These are phyloP conservation scores for Aspergillus vadensis DNA, from an alignment of 2,329 filamentous ascomycete species.

Conservation along the genomic window DNA sequence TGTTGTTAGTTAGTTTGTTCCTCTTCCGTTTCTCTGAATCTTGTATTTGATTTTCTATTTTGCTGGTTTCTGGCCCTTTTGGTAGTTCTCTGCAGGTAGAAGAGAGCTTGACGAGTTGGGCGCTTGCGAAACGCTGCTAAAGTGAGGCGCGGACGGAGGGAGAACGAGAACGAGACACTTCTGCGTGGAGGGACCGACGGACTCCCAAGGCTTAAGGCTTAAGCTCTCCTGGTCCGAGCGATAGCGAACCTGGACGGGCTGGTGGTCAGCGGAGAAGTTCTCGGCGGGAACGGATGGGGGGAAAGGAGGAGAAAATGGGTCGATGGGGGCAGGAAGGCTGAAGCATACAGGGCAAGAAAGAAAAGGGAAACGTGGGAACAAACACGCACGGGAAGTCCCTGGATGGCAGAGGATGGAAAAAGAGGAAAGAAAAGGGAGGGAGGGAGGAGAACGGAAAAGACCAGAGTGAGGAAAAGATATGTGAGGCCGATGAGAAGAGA, in stretches of 20 bases:
- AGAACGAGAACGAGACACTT: constrained; percentile 5
- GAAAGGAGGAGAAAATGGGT: too few species aligned
- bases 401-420: constrained; percentile 10
- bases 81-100: background rate
- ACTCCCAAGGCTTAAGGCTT: background rate
- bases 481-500: constrained; percentile 13
- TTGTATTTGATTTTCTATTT: background rate
- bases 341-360: background rate
- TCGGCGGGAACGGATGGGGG: constrained; percentile 3
- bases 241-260: constrained; percentile 3
- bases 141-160: constrained; percentile 16
- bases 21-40: background rate
- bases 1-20: constrained; percentile 1
- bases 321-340: background rate
- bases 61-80: background rate
- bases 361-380: constrained; percentile 9
- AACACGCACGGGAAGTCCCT: constrained; percentile 3
- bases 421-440: constrained; percentile 15
- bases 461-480: constrained; percentile 4
- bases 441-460: constrained; percentile 1
- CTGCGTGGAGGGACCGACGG: constrained; percentile 12
- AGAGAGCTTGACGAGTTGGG: constrained; percentile 13
- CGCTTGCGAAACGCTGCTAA: constrained; percentile 14
- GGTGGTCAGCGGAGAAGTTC: constrained; percentile 12
- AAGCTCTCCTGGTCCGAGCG: constrained; percentile 8